Percentiles rank a stretch among this genome's conserved stretches.
Conservation (phyloP, 345 rosid genomes). For the Rubroshorea leprosula region DNA sequence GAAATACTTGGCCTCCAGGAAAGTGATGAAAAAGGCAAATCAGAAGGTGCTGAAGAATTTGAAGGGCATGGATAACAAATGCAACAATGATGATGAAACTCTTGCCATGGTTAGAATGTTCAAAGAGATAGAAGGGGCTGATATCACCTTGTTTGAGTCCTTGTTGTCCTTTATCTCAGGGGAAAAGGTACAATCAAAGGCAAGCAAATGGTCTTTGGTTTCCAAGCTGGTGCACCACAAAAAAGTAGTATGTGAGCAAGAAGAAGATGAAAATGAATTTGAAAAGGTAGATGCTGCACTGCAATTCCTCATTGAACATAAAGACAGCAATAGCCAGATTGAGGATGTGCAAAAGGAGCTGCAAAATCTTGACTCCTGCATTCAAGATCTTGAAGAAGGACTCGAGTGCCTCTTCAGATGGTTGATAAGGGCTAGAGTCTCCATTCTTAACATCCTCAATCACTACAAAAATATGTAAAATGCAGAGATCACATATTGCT, state of each 20-base stretch:
- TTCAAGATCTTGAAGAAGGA: slow-evolving; percentile 47
- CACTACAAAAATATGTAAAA: no score
- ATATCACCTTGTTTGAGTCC: slow-evolving; percentile 28
- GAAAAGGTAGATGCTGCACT: slow-evolving; percentile 24
- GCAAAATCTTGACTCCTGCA: slow-evolving; percentile 25
- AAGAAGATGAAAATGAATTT: slow-evolving; percentile 26
- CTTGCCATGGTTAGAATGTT: slow-evolving; percentile 9
- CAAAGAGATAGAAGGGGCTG: slow-evolving; percentile 27
- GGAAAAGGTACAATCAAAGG: slow-evolving; percentile 20
- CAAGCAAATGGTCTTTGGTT: slow-evolving; percentile 28
- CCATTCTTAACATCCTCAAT: slow-evolving; percentile 8
- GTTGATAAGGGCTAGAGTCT: slow-evolving; percentile 27
- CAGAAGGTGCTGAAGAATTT: slow-evolving; percentile 29
- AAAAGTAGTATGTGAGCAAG: slow-evolving; percentile 18
- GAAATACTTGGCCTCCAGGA: slow-evolving; percentile 41
- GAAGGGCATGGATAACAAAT: slow-evolving; percentile 18
- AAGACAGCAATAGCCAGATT: neutral
- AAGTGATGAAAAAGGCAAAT: slow-evolving; percentile 32
- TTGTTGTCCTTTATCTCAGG: slow-evolving; percentile 32
- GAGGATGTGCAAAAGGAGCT: slow-evolving; percentile 18
- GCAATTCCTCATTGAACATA: slow-evolving; percentile 13
- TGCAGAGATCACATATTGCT: no score
- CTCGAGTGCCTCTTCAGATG: slow-evolving; percentile 31
- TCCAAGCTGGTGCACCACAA: slow-evolving; percentile 32
- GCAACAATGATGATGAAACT: slow-evolving; percentile 11